Conservation (phyloP, 2,329 filamentous ascomycete genomes). For the Zalaria sp. region DNA sequence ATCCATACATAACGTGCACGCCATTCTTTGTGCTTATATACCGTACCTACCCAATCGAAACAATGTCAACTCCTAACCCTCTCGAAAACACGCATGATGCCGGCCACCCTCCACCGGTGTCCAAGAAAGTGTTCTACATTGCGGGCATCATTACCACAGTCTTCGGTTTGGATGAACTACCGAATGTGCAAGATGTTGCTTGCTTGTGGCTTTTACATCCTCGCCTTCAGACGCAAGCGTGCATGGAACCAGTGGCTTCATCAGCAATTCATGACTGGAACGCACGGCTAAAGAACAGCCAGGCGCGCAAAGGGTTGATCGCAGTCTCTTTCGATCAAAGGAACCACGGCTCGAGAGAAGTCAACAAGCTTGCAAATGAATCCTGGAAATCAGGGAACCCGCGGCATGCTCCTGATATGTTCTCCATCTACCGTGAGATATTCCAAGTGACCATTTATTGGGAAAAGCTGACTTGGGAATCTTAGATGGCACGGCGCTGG, state of each 20-base stretch:
- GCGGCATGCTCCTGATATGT: constrained; percentile 85
- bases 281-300: constrained; percentile 20
- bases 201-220: constrained; percentile 90
- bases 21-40: no score
- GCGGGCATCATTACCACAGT: constrained; percentile 66
- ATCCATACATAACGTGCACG: no score
- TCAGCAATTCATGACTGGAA: constrained; percentile 58
- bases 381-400: constrained; percentile 69
- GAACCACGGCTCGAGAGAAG: constrained; percentile 69
- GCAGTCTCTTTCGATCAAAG: constrained; percentile 82
- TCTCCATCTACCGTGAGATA: constrained; percentile 52
- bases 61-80: not conserved
- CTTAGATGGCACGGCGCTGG: constrained; percentile 52
- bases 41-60: not conserved
- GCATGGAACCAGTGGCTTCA: constrained; percentile 64
- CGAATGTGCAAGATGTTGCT: constrained; percentile 43
- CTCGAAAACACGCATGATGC: not conserved
- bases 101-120: constrained; percentile 30
- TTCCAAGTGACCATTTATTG: not conserved
- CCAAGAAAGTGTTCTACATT: constrained; percentile 54
- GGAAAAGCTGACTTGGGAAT: constrained; percentile 1
- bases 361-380: constrained; percentile 55
- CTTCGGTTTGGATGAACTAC: constrained; percentile 66
- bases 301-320: constrained; percentile 46
- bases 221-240: constrained; percentile 52